Conservation (phyloP, 1,284 basidiomycete species). For the Inonotus hispidus region DNA sequence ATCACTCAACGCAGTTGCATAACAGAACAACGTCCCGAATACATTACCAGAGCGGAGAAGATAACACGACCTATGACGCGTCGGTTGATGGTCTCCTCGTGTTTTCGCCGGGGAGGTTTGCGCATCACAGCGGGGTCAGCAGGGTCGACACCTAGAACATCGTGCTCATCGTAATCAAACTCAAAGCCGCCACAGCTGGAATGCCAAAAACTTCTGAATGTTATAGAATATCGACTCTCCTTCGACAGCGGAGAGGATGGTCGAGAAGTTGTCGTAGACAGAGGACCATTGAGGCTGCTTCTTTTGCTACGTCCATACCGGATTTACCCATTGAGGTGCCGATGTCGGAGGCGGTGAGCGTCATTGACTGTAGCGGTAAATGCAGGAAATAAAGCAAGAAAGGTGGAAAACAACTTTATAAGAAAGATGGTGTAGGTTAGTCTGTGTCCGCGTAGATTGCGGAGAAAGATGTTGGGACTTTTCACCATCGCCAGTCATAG, state of each 20-base stretch:
- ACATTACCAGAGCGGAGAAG: constrained; percentile 92
- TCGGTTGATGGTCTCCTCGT: constrained; percentile 79
- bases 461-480: constrained; percentile 20
- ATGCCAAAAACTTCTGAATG: constrained; percentile 96
- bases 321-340: constrained; percentile 96
- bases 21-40: constrained; percentile 83
- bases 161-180: constrained; percentile 93
- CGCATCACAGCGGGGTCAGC: constrained; percentile 89
- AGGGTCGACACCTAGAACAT: constrained; percentile 95
- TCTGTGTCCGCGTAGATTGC: neutral
- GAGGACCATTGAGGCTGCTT: constrained; percentile 94
- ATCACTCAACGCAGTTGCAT: constrained; percentile 75
- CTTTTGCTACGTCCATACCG: constrained; percentile 97
- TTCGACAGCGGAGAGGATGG: constrained; percentile 90
- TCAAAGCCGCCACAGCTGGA: constrained; percentile 91
- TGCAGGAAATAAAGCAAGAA: neutral
- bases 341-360: constrained; percentile 98
- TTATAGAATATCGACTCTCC: constrained; percentile 99
- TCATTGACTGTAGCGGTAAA: constrained; percentile 74
- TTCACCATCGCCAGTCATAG: constrained; percentile 96
- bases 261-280: constrained; percentile 97
- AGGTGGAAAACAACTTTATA: neutral
- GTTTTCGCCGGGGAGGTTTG: constrained; percentile 83
- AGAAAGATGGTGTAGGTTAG: neutral
- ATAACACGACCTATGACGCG: constrained; percentile 74